Base-by-base conservation (phyloP, 352 stramenopile genomes). In the Pythium brassicae region DNA sequence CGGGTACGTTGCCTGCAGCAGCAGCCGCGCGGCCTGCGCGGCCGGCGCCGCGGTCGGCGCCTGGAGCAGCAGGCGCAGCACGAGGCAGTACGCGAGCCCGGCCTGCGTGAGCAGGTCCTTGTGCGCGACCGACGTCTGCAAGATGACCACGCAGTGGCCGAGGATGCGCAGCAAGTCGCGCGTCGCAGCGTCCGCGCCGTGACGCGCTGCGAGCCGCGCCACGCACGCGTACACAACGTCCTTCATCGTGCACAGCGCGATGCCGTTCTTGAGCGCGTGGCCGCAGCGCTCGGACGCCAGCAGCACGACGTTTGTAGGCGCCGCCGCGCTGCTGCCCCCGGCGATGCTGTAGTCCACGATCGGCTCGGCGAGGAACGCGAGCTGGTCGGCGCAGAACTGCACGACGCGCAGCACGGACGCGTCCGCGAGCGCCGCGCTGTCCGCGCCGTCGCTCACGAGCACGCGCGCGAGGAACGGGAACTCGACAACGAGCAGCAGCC, bases 51-150 rank as follows among this genome's bases (percentile, higher is more conserved):
- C 57, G 10, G 44, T 43, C 39, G n/a, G 55, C n/a, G 69, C 51
- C n/a, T 71, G 58, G 10, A 89, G 49, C 15, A 91, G 50, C 34
- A 91, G 29, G 4, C 80, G 80, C 25, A 87, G 57, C n/a, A 89
- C 47, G 9, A 91, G 66, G 45, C 78, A 86, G 59, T 85, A 86
- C 11, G 78, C 74, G 19, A 93, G 63, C 4, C 78, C 83, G 5
- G 81, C 78, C 55, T 90, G 81, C 0, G 83, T 93, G 6, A 93
- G 71, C 53, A 93, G 51, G 12, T 91, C 80, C 59, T 93, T 93
- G 62, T 87, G 78, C n/a, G 90, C 78, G 22, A 89, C 83, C 19
- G 49, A 62, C 2, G 80, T 89, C 56, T 83, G 68, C 40, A 93
- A 51, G 34, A 93, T 65, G n/a, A 86, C 53, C 43, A 82, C 70